Percentiles rank a stretch among this genome's conserved stretches.
Evolutionary conservation across 306 rosid species (phyloP).

Genomic region (Cicer pinnatifidum): DNA sequence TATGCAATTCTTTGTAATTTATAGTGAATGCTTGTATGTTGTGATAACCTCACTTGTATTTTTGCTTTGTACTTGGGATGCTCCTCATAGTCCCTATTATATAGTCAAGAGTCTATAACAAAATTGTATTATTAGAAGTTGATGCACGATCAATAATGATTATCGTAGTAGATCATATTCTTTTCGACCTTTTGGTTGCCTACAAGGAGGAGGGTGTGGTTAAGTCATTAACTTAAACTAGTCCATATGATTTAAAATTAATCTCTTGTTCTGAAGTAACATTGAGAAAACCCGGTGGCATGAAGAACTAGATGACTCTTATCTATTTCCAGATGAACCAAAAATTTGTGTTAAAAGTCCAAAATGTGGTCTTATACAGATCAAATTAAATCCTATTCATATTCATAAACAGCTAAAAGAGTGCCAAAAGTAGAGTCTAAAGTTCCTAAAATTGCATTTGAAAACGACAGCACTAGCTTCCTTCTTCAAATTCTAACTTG

Average conservation of each 20-base stretch:
- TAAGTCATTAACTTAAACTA: background rate
- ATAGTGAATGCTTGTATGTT: slow-evolving; percentile 36
- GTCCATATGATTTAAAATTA: background rate
- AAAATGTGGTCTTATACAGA: slow-evolving; percentile 3
- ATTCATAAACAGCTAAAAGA: slow-evolving; percentile 1
- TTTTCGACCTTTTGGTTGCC: background rate
- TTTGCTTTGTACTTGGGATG: slow-evolving; percentile 26
- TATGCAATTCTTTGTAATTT: slow-evolving; percentile 37
- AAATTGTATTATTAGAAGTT: slow-evolving; percentile 49
- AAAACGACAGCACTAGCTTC: background rate
- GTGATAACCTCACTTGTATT: slow-evolving; percentile 38
- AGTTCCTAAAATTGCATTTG: background rate
- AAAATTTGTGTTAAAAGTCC: slow-evolving; percentile 2
- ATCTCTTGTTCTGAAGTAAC: background rate
- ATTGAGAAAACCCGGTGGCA: background rate
- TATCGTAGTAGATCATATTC: background rate
- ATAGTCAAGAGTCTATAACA: slow-evolving; percentile 33
- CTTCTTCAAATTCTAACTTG: slow-evolving; percentile 2
- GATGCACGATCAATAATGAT: slow-evolving; percentile 51
- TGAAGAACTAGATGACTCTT: background rate
- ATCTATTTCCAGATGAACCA: background rate
- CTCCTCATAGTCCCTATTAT: slow-evolving; percentile 21
- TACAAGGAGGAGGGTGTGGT: background rate
- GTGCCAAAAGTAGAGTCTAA: background rate
- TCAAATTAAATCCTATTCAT: slow-evolving; percentile 20